Conservation (phyloP, 129 eudicot genomes). For the Centaurea solstitialis region DNA sequence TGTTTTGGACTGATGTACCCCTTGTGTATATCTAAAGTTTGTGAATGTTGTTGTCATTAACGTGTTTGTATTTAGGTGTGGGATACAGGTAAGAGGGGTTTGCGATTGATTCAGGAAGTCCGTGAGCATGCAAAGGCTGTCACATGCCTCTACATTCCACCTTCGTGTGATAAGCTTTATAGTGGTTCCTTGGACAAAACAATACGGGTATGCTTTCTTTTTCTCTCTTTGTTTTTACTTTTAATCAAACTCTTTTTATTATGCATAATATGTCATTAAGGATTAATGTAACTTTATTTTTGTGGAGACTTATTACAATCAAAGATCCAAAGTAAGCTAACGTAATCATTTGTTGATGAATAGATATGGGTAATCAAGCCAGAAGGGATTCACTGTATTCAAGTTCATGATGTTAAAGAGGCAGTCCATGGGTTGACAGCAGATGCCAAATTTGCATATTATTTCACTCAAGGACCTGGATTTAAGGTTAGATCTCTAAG, state of each 20-base stretch:
- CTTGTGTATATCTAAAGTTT: background rate
- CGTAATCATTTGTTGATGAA: slow-evolving; percentile 1
- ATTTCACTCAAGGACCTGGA: slow-evolving; percentile 57
- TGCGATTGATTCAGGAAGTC: slow-evolving; percentile 52
- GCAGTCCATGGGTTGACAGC: slow-evolving; percentile 44
- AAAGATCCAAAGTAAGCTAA: background rate
- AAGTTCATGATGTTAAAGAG: slow-evolving; percentile 62
- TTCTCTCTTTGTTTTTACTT: background rate
- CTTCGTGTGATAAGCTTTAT: slow-evolving; percentile 50
- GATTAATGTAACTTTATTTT: background rate
- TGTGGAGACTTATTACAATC: background rate
- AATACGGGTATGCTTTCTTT: slow-evolving; percentile 51
- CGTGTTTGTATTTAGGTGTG: slow-evolving; percentile 39
- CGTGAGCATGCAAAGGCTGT: slow-evolving; percentile 59
- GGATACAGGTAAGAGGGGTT: slow-evolving; percentile 49
- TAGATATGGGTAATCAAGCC: slow-evolving; percentile 64
- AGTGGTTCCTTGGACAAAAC: slow-evolving; percentile 89
- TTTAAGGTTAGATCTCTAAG: slow-evolving; percentile 38
- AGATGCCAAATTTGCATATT: slow-evolving; percentile 37
- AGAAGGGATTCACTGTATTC: slow-evolving; percentile 62
- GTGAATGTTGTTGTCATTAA: background rate
- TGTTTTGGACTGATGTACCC: background rate
- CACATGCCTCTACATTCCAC: slow-evolving; percentile 47
- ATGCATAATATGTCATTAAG: background rate
- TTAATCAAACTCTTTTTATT: background rate